Evolutionary conservation across 306 rosid genomes (phyloP).

Genomic region (Cucumis hystrix): DNA sequence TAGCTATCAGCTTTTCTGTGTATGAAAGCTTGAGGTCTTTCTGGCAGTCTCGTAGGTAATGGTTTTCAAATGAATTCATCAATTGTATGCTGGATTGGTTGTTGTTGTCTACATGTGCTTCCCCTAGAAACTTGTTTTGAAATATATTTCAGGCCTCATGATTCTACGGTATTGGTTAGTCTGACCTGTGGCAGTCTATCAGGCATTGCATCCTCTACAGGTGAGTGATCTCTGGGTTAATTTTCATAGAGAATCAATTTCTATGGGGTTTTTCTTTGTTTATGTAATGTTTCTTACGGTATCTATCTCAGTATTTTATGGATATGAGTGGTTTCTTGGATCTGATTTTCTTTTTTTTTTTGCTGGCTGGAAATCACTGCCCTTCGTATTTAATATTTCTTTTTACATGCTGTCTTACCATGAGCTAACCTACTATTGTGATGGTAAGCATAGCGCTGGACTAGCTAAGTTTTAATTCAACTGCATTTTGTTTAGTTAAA

Average conservation of each 20-base stretch:
- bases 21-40: conserved; percentile 73
- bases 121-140: neutral
- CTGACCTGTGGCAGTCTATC: conserved; percentile 94
- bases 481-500: conserved; percentile 23
- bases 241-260: neutral
- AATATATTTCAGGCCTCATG: conserved; percentile 40
- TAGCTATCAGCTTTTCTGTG: conserved; percentile 91
- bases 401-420: conserved; percentile 11
- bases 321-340: neutral
- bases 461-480: conserved; percentile 18
- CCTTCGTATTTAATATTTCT: neutral
- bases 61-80: neutral
- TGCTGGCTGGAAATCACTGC: neutral
- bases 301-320: neutral
- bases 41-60: conserved; percentile 73
- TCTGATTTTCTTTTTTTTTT: neutral
- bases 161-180: conserved; percentile 63
- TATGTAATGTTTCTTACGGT: neutral
- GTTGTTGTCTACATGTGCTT: neutral
- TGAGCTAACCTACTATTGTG: conserved; percentile 11
- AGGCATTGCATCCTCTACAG: conserved; percentile 94
- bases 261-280: neutral
- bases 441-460: conserved; percentile 20
- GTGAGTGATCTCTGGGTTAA: conserved; percentile 43
- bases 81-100: neutral